Evolutionary conservation across 306 rosid species (phyloP), one percentile per base, ranked within the genome.

Genomic region (Alnus glutinosa): DNA sequence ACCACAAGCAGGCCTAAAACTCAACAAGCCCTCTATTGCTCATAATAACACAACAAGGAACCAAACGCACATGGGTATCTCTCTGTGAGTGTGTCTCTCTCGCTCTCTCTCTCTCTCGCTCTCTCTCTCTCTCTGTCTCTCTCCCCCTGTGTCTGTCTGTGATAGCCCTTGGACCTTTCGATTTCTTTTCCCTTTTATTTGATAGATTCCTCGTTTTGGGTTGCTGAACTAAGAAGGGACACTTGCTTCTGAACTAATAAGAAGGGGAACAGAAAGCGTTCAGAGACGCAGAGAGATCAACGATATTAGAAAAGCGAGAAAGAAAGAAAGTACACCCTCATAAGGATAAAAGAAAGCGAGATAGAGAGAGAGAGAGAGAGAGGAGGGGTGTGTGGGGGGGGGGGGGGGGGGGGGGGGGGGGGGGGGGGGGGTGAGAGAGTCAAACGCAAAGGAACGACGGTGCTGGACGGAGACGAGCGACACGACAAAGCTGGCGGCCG

Each of bases 401-500:
- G 66, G 58, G 55, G 79, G 58, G 55, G 81, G 55, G 32, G 73
- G 61, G 63, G 81, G 4, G 46, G 4, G 6, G 74, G 14, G 44
- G 70, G 23, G 70, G 9, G 84, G 34, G 86, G 2, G 37, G 77
- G 23, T 23, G 28, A 23, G 78, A 59, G 86, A 74, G 90, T 78
- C 91, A 88, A 87, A 86, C 77, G 77, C 79, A 83, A 84, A 70
- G 81, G 78, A 84, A 79, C 89, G 88, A 79, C 85, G 94, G 84
- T 75, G 94, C 81, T 74, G 96, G 79, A 90, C 92, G 93, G 88
- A 86, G 92, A 84, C 94, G 89, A 88, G 70, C 76, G 92, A 91
- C 90, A 91, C 94, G 99, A 95, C 98, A 91, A 91, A 91, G 86
- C 90, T 72, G 88, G 92, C 96, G 92, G 96, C 92, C 88, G 89